Evolutionary conservation across 305 asterid genomes (phyloP).

Genomic region (Plantago lanceolata): DNA sequence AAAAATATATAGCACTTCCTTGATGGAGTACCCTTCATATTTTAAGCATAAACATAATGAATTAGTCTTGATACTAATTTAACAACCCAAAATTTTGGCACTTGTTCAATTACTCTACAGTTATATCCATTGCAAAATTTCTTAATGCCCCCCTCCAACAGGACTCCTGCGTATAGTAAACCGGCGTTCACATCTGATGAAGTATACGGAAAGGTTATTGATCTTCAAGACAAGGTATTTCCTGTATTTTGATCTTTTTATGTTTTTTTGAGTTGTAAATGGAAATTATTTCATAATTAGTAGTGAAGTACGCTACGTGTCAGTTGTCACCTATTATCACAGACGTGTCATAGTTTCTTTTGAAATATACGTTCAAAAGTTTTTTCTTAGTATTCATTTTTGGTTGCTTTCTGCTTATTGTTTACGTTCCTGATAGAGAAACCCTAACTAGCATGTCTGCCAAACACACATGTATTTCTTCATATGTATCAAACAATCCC

Average conservation of each 20-base stretch:
- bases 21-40: not conserved
- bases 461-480: not conserved
- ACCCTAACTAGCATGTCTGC: not conserved
- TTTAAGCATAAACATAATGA: not conserved
- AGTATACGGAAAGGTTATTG: slow-evolving; percentile 57
- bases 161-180: slow-evolving; percentile 57
- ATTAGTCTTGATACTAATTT: too few species aligned
- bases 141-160: slow-evolving; percentile 32
- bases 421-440: too few species aligned
- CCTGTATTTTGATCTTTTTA: slow-evolving; percentile 2
- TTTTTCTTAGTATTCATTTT: too few species aligned
- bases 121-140: slow-evolving; percentile 13
- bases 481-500: too few species aligned
- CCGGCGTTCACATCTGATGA: slow-evolving; percentile 86
- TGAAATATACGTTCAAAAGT: too few species aligned
- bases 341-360: not conserved
- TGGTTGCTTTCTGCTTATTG: not conserved
- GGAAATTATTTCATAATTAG: too few species aligned
- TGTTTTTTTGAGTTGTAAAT: not conserved
- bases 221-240: slow-evolving; percentile 87
- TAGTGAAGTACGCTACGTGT: not conserved
- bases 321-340: not conserved
- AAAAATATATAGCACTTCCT: not conserved
- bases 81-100: not conserved
- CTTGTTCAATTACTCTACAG: slow-evolving; percentile 2